Base-by-base conservation (phyloP, 768 basidiomycete species). In the Hortiboletus campestris region DNA sequence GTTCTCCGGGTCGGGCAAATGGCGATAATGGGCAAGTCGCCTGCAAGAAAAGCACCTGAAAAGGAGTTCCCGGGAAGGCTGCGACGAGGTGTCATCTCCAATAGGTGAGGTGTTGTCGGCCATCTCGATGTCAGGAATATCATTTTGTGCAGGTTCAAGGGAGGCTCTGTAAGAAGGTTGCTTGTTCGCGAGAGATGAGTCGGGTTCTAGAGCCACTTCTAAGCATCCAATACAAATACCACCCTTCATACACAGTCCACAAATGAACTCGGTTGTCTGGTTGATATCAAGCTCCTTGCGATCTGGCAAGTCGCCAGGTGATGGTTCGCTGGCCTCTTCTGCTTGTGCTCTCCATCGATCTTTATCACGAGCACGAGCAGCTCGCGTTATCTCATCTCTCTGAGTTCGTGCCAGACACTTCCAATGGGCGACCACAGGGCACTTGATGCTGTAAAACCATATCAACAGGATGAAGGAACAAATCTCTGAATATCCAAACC, bases 41-140 rank as follows among this genome's bases (percentile, higher is more conserved):
- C 88, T 90, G 78, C 94, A 97, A 19, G 86, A 80, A 48, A 85
- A 68, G 71, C 94, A 97, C 25, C 94, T 81, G 70, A 92, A 96
- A 34, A 93, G 74, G 11, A 92, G 76, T 60, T 84, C 78, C 13
- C 54, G 57, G 11, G 67, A 50, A 41, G 53, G 44, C 4, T 59
- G 60, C 19, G 65, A 50, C n/a, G 66, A 47, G n/a, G 57, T 58
- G 13, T 65, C 59, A 29, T 62, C 40, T 13, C 51, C 52, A 28
- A 55, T 45, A 44, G 39, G 45, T 8, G 46, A 41, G 14, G 47
- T 60, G 28, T 49, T 63, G 51, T 76, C 75, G 42, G 50, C 62
- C 75, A 78, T 79, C 50, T 73, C 61, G 31, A 76, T 60, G 47
- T 79, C 72, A 36, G 46, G 40, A 39, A 42, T 42, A 59, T 55